Conservation (phyloP, 2,329 filamentous ascomycete genomes). For the Epichloe scottii region DNA sequence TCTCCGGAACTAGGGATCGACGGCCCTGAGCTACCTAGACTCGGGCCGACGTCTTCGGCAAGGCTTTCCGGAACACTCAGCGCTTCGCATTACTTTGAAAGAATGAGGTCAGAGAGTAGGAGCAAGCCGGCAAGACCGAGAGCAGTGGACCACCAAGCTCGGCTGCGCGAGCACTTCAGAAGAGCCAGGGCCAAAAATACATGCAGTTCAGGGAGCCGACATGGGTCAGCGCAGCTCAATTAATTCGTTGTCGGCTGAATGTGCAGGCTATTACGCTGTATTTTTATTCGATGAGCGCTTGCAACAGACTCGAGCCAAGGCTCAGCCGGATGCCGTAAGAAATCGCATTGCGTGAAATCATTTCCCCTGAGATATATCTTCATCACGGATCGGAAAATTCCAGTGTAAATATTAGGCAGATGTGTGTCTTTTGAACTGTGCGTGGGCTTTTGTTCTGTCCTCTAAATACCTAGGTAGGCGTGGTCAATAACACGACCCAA, state of each 20-base stretch:
- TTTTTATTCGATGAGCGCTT: background rate
- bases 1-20: constrained; percentile 10
- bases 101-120: constrained; percentile 8
- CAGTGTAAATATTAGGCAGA: background rate
- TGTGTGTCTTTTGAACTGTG: constrained; percentile 14
- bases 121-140: constrained; percentile 4
- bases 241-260: background rate
- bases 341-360: background rate
- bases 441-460: constrained; percentile 13
- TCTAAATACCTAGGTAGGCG: background rate
- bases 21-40: constrained; percentile 10
- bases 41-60: constrained; percentile 8
- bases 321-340: background rate
- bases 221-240: background rate
- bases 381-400: background rate
- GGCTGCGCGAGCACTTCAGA: constrained; percentile 16
- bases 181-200: constrained; percentile 10
- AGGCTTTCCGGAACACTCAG: constrained; percentile 8
- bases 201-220: constrained; percentile 5
- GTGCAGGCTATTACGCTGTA: no score
- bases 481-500: background rate
- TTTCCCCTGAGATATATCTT: background rate
- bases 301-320: background rate
- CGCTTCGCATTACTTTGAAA: constrained; percentile 13
- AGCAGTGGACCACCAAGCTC: constrained; percentile 12